Evolutionary conservation across 1,139 yeast genomes (phyloP), one percentile per base, ranked within the genome.

Genomic region (Hansenula lynferdii): DNA sequence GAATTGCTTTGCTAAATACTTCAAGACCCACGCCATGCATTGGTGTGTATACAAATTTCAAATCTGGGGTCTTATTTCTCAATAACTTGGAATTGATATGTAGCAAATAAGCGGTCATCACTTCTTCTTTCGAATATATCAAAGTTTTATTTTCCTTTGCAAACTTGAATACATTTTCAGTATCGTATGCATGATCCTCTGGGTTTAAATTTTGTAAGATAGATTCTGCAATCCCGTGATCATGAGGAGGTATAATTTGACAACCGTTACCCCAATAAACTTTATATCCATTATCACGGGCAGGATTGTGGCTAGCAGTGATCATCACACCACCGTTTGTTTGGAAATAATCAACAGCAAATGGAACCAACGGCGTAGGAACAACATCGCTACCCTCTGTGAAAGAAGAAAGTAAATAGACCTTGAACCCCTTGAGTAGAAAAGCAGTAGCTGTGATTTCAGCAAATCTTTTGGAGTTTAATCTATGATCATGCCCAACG

Each of bases 231-330:
- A 92, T 92, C 1, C 72, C 80, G 6, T 56, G 52, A 54, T 92
- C 97, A 54, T 83, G 86, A 0, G 97, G 97, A 1, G 97, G 94
- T 36, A 90, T 87, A 46, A 92, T 92, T 59, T 92, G 97, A 59
- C 97, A 90, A 6, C 97, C 97, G 55, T 92, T 92, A 14, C 73
- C 69, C 76, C 94, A 87, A 64, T 92, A 90, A 1, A 92, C 97
- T 56, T 92, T 92, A 64, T 87, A 92, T 0, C 98, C 98, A 55
- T 92, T 92, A 57, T 90, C 97, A 47, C 71, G 69, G 12, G 92
- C 94, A 0, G 97, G 97, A 55, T 92, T 92, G 60, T 92, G 98
- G 39, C 96, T 85, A 0, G 98, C 97, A 0, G 98, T 92, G 34
- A 92, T 78, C 97, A 92, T 92, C 2, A 92, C 85, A 26, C 97